phyloP scores from a whole-genome alignment of 2,329 filamentous ascomycete genomes.

The Alternaria infectoria region DNA sequence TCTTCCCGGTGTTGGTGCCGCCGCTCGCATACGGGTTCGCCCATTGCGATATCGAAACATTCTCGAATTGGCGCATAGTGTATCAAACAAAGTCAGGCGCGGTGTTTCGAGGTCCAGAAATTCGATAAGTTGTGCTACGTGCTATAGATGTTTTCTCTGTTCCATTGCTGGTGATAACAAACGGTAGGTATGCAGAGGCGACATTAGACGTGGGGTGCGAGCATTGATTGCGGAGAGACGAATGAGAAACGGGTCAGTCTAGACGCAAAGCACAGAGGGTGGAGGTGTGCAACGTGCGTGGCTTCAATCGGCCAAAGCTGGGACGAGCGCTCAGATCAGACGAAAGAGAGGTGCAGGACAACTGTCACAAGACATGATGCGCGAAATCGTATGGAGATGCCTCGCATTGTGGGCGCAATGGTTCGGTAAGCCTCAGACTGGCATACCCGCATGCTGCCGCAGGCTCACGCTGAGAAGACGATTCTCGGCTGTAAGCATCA shows the following conservation, averaged over 20 bases:
- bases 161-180: slow-evolving; percentile 42
- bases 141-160: slow-evolving; percentile 35
- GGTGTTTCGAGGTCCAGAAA: slow-evolving; percentile 25
- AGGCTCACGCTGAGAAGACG: slow-evolving; percentile 27
- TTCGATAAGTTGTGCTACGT: slow-evolving; percentile 39
- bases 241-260: slow-evolving; percentile 38
- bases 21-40: slow-evolving; percentile 34
- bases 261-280: slow-evolving; percentile 32
- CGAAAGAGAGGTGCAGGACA: slow-evolving; percentile 37
- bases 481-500: slow-evolving; percentile 35
- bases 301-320: slow-evolving; percentile 34
- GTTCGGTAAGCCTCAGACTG: slow-evolving; percentile 41
- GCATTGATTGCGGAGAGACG: slow-evolving; percentile 43
- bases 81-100: slow-evolving; percentile 24
- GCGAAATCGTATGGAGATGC: slow-evolving; percentile 27
- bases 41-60: slow-evolving; percentile 45
- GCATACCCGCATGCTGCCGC: slow-evolving; percentile 36
- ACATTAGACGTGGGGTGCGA: slow-evolving; percentile 46
- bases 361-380: slow-evolving; percentile 41
- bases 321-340: slow-evolving; percentile 31
- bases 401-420: slow-evolving; percentile 32
- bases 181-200: slow-evolving; percentile 37
- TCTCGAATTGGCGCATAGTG: slow-evolving; percentile 41
- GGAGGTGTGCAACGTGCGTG: slow-evolving; percentile 35
- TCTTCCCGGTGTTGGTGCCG: slow-evolving; percentile 20